Evolutionary conservation across 1,284 basidiomycete species (phyloP).

Genomic region (Sanghuangporus weigelae): DNA sequence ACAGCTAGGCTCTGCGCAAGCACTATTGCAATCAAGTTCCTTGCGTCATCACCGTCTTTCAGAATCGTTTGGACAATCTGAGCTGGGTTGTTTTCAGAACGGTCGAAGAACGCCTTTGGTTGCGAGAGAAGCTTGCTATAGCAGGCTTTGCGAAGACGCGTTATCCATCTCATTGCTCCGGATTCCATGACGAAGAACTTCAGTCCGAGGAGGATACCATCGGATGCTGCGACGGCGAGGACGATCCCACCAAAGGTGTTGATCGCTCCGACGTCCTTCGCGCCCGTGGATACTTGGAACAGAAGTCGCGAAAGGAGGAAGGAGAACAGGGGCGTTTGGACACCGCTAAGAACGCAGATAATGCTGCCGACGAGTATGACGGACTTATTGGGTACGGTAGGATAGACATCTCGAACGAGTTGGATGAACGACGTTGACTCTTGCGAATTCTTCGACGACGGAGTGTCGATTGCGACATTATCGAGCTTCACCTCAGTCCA

Average conservation of each 20-base stretch:
- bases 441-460: background rate
- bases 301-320: slow-evolving; percentile 83
- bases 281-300: slow-evolving; percentile 71
- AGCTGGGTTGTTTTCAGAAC: slow-evolving; percentile 54
- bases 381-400: slow-evolving; percentile 72
- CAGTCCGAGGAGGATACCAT: slow-evolving; percentile 68
- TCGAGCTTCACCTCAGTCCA: slow-evolving; percentile 29
- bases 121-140: slow-evolving; percentile 68
- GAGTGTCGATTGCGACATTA: slow-evolving; percentile 24
- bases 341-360: slow-evolving; percentile 65
- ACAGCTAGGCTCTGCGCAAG: slow-evolving; percentile 73
- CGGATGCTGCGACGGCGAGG: slow-evolving; percentile 67
- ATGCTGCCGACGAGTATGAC: slow-evolving; percentile 65
- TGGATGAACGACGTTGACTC: slow-evolving; percentile 18
- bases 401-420: slow-evolving; percentile 53
- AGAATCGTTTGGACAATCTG: slow-evolving; percentile 76
- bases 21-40: slow-evolving; percentile 72
- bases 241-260: slow-evolving; percentile 66
- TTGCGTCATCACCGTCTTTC: slow-evolving; percentile 91
- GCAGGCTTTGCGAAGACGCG: slow-evolving; percentile 53
- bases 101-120: slow-evolving; percentile 91
- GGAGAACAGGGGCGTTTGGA: slow-evolving; percentile 89
- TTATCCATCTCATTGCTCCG: slow-evolving; percentile 74
- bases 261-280: slow-evolving; percentile 55
- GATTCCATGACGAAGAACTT: slow-evolving; percentile 79